phyloP scores from a whole-genome alignment of 768 basidiomycete genomes.

The Boletus rubescentipes region DNA sequence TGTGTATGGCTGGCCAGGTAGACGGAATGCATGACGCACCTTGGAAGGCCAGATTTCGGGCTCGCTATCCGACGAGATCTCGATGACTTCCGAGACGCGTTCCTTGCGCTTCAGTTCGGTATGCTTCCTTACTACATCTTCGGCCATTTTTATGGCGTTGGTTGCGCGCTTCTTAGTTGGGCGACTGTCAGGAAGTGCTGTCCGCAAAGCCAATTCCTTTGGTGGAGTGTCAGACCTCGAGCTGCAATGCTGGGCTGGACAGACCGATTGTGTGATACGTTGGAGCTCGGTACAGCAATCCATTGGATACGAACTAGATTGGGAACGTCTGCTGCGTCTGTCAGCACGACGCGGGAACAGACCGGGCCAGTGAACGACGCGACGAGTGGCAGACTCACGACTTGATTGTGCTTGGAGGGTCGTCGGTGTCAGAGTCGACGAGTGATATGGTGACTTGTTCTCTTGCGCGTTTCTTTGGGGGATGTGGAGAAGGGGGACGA shows the following conservation, averaged over 20 bases:
- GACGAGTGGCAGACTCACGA: conserved; percentile 4
- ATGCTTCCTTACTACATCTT: conserved; percentile 6
- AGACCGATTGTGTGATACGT: conserved; percentile 22
- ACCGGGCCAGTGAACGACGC: too few relatives aligned
- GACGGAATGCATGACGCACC: conserved; percentile 9
- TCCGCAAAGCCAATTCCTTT: conserved; percentile 26
- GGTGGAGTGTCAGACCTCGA: conserved; percentile 7
- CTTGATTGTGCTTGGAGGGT: background rate
- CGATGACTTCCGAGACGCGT: conserved; percentile 17
- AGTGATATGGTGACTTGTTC: conserved; percentile 11
- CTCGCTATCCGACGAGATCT: conserved; percentile 33
- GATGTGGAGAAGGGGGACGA: conserved; percentile 8
- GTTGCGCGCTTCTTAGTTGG: conserved; percentile 24
- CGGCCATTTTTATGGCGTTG: conserved; percentile 17
- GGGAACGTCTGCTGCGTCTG: background rate
- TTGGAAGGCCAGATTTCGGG: conserved; percentile 20
- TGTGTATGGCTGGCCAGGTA: background rate
- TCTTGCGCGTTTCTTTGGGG: conserved; percentile 9
- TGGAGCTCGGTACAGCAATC: conserved; percentile 23
- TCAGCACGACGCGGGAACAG: background rate
- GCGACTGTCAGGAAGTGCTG: conserved; percentile 5
- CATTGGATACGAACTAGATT: background rate
- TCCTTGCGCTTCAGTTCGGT: conserved; percentile 26
- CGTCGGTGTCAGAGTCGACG: conserved; percentile 17
- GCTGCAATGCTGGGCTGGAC: background rate